A percentile compares a stretch with the other conserved stretches of the same genome.
Evolutionary conservation across 371 early-diverging fungal species (phyloP).

Genomic region (Phascolomyces articulosus): DNA sequence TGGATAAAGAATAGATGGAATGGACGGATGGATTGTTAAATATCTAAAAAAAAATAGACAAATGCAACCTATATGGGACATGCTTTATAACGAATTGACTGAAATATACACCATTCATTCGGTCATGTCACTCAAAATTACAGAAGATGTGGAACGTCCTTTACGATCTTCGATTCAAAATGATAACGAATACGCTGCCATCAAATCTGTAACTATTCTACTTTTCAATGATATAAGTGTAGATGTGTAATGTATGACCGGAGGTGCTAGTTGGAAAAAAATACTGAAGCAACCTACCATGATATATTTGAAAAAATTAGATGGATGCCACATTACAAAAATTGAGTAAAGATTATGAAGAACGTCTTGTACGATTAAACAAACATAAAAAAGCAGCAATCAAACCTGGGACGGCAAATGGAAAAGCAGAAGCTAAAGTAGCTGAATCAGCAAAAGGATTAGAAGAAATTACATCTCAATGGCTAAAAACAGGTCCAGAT

Average conservation of each 20-base stretch:
- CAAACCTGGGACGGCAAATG: constrained; percentile 24
- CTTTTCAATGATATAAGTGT: too few relatives aligned
- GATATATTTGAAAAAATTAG: constrained; percentile 8
- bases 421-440: constrained; percentile 20
- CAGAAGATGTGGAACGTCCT: constrained; percentile 49
- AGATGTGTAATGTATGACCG: too few relatives aligned
- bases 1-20: too few relatives aligned
- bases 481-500: constrained; percentile 46
- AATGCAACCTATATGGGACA: constrained; percentile 40
- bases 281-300: too few relatives aligned
- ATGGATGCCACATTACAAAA: constrained; percentile 44
- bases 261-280: too few relatives aligned
- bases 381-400: constrained; percentile 50
- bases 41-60: constrained; percentile 10
- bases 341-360: constrained; percentile 53
- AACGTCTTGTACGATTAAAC: constrained; percentile 38
- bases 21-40: too few relatives aligned
- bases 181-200: constrained; percentile 18
- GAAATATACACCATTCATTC: constrained; percentile 50
- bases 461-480: constrained; percentile 32
- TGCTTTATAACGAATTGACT: constrained; percentile 43
- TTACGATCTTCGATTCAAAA: constrained; percentile 31
- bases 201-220: constrained; percentile 23
- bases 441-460: constrained; percentile 26
- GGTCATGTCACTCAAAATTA: constrained; percentile 41